Evolutionary conservation across 176 grass and related monocot species (phyloP), one percentile per base, ranked within the genome.

Genomic region (Bonia amplexicaulis): DNA sequence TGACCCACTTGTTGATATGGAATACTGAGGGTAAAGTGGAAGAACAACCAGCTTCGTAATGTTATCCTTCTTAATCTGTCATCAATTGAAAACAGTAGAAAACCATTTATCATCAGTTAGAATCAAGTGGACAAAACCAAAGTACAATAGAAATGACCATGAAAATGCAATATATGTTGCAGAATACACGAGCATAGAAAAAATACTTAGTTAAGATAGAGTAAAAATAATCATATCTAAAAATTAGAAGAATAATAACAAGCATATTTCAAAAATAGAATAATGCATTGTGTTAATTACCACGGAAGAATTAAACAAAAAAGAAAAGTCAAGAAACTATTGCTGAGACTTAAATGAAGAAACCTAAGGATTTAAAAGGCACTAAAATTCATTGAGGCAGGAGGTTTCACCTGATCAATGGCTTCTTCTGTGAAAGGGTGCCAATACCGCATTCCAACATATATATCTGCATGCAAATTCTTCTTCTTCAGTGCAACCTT

Each of bases 371-470:
- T 75, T 74, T 69, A 76, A 51, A 6, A 68, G 20, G 39, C 53
- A 46, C 2, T 26, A 33, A 61, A 79, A 61, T 76, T 66, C 33
- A 71, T 33, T 3, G 20, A 69, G 16, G 3, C 9, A 35, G 12
- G 39, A 66, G 8, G 71, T 60, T 51, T 63, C 27, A 96, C 96
- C 88, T 94, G 97, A 94, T 91, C 78, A 69, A 99, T 82, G 57
- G 97, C 97, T 81, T 94, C 97, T 85, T 96, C 93, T 2, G 90
- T 99, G 75, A 96, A 99, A 22, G 97, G 97, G 77, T 99, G 83
- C 97, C 97, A 99, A 69, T 99, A 96, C 22, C 97, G 83, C 97
- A 99, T 99, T 66, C 93, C 97, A 76, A 99, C 88, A 90, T 99
- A 99, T 57, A 96, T 84, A 66, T 99, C 89, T 68, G 88, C 93